phyloP scores from a whole-genome alignment of 768 basidiomycete genomes.

The Boletus reticulatus region DNA sequence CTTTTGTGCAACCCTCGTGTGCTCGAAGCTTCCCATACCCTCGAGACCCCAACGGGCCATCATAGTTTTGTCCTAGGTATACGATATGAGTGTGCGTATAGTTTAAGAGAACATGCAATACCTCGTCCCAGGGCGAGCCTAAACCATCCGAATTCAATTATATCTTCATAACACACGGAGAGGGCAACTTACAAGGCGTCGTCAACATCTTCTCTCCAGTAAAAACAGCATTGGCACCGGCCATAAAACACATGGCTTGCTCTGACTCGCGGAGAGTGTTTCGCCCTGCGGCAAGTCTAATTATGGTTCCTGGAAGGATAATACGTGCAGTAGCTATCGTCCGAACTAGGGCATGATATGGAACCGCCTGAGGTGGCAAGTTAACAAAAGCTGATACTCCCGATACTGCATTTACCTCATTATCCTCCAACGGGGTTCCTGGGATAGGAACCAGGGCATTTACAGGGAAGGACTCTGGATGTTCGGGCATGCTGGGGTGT shows the following conservation, averaged over 20 bases:
- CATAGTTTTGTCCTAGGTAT: constrained; percentile 82
- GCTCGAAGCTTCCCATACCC: constrained; percentile 90
- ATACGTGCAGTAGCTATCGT: constrained; percentile 96
- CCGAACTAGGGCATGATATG: constrained; percentile 80
- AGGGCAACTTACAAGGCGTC: constrained; percentile 74
- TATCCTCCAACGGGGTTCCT: constrained; percentile 90
- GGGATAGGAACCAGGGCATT: constrained; percentile 96
- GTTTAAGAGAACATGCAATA: constrained; percentile 24
- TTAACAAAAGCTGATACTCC: constrained; percentile 5
- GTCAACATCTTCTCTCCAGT: constrained; percentile 99
- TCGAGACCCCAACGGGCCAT: constrained; percentile 89
- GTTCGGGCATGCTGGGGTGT: constrained; percentile 75
- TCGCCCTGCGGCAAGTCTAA: constrained; percentile 91
- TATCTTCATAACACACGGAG: not conserved
- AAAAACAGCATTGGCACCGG: constrained; percentile 96
- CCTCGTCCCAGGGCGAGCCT: constrained; percentile 96
- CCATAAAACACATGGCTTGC: constrained; percentile 98
- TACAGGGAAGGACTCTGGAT: constrained; percentile 98
- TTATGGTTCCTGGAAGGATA: constrained; percentile 88
- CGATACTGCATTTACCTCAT: constrained; percentile 56
- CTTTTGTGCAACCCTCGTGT: constrained; percentile 55
- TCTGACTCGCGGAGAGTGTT: constrained; percentile 87
- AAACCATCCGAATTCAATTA: constrained; percentile 9
- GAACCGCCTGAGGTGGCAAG: constrained; percentile 56
- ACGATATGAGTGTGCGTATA: not conserved